These are phyloP conservation scores for Paramecium octaurelia DNA, from an alignment of 73 alveolate species.

Conservation along the genomic window DNA sequence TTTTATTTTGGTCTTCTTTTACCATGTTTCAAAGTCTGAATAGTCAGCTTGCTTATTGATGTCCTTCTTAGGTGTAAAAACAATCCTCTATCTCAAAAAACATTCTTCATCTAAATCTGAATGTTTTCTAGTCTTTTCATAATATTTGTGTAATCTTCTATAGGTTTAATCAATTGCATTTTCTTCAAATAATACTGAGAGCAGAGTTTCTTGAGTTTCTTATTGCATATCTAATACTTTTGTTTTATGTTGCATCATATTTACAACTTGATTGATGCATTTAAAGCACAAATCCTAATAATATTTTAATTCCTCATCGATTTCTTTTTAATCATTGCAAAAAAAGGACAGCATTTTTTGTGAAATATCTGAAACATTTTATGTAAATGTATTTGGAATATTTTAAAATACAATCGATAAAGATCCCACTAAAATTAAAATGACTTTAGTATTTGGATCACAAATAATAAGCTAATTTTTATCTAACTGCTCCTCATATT, in stretches of 20 bases:
- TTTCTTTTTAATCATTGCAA: background rate
- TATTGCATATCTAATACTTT: background rate
- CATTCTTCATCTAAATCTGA: background rate
- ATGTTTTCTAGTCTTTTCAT: background rate
- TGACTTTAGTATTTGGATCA: background rate
- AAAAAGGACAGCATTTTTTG: background rate
- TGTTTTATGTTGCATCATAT: background rate
- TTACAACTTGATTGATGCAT: background rate
- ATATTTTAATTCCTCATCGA: background rate
- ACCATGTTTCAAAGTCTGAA: background rate
- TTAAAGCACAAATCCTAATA: background rate
- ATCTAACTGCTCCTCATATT: background rate
- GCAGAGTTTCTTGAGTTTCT: background rate
- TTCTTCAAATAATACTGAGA: background rate
- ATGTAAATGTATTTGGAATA: background rate
- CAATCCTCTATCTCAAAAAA: background rate
- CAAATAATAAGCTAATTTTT: background rate
- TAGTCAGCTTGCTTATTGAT: background rate
- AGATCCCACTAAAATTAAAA: background rate
- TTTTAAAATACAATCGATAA: background rate
- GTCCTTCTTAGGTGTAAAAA: background rate
- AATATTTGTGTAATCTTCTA: background rate
- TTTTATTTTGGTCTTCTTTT: background rate
- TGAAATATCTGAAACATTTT: background rate
- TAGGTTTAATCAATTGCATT: background rate